Evolutionary conservation across 305 asterid species (phyloP).

Genomic region (Rubia tinctorum): DNA sequence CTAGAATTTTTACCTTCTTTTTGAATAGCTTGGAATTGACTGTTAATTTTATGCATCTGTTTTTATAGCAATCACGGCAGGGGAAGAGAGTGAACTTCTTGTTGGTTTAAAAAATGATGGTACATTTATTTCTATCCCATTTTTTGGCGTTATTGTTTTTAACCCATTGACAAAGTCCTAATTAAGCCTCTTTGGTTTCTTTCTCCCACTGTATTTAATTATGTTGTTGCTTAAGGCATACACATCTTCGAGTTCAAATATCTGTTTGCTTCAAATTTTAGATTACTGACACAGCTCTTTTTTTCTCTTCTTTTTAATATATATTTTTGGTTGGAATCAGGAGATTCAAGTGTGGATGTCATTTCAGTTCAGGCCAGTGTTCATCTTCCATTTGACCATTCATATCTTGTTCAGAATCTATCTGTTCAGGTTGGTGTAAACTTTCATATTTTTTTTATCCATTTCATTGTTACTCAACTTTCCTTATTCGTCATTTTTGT

Average conservation of each 20-base stretch:
- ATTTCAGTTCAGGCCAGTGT: constrained; percentile 85
- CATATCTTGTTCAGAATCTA: constrained; percentile 81
- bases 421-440: constrained; percentile 62
- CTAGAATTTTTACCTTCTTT: not conserved
- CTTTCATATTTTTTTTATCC: constrained; percentile 8
- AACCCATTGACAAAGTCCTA: too few relatives aligned
- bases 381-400: constrained; percentile 80
- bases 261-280: not conserved
- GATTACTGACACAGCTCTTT: constrained; percentile 19
- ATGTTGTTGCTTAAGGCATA: not conserved
- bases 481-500: not conserved
- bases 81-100: constrained; percentile 85
- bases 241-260: not conserved
- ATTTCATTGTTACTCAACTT: not conserved
- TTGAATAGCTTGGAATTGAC: not conserved
- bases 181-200: not conserved
- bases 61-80: constrained; percentile 70
- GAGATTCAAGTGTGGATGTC: constrained; percentile 61
- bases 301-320: too few relatives aligned
- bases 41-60: constrained; percentile 14
- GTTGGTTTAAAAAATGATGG: constrained; percentile 93
- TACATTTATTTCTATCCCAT: constrained; percentile 28
- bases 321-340: too few relatives aligned
- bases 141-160: not conserved
- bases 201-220: constrained; percentile 4